Conservation (phyloP, 345 rosid species). For the Boechera retrofracta region DNA sequence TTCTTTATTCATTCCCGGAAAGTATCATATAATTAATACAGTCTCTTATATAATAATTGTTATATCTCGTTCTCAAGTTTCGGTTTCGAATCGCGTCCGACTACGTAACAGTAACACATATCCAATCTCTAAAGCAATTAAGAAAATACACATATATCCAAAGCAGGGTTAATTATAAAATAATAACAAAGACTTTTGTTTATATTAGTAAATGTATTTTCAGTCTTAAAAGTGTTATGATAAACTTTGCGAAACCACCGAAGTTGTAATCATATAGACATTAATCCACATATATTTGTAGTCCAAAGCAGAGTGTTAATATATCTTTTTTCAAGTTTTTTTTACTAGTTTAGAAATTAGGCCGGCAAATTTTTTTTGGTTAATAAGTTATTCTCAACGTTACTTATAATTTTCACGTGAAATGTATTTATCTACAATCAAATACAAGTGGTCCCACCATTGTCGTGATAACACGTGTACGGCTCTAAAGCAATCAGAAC, state of each 20-base stretch:
- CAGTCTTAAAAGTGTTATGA: too few species aligned
- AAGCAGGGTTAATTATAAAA: neutral
- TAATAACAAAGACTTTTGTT: neutral
- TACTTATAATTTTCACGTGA: neutral
- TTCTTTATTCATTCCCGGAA: slow-evolving; percentile 16
- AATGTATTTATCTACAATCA: slow-evolving; percentile 11
- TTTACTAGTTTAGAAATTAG: too few species aligned
- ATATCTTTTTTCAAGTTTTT: too few species aligned
- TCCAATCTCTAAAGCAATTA: neutral
- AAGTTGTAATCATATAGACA: too few species aligned
- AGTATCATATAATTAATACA: neutral
- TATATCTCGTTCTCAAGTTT: neutral
- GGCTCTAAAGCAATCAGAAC: slow-evolving; percentile 4
- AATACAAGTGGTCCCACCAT: slow-evolving; percentile 2
- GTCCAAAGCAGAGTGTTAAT: too few species aligned
- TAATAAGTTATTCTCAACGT: too few species aligned
- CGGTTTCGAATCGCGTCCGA: slow-evolving; percentile 24
- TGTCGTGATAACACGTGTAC: neutral
- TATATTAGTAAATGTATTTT: neutral
- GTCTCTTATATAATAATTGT: neutral
- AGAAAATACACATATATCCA: neutral
- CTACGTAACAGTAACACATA: slow-evolving; percentile 21
- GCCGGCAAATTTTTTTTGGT: too few species aligned
- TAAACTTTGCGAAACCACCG: too few species aligned
- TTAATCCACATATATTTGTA: too few species aligned